Base-by-base conservation (phyloP, 2,329 filamentous ascomycete genomes). In the Sclerotinia subarctica region DNA sequence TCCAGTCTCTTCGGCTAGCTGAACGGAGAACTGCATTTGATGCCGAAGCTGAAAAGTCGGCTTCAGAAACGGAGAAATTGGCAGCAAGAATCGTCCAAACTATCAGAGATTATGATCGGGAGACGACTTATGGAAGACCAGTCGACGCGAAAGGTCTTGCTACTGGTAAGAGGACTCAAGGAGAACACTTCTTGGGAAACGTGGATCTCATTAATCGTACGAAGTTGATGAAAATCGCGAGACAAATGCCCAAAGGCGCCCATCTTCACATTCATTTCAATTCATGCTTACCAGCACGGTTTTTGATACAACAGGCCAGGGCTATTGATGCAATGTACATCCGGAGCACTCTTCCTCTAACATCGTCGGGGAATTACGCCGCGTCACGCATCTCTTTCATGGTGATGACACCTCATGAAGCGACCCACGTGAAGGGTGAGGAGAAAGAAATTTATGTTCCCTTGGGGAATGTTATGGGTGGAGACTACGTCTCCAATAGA, bases 201-300 rank as follows among this genome's bases (percentile, higher is more conserved):
- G 76, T 81, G 56, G 77, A 82, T 65, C 77, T 86, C 52, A 86
- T 90, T 72, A 77, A 83, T 49, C 64, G 81, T 58, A 91, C 89
- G 11, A 77, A 80, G 54, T 74, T 93, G 19, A 86, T 88, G 72
- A 72, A 80, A 38, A 82, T 90, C 35, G 84, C 87, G 7, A 80
- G 79, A 44, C 75, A 77, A 68, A 84, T 91, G 81, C 90, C 90
- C 53, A 93, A 93, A 77, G 90, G 90, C 2, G 84, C 85, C 0
- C 88, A 93, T 75, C 80, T 93, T 32, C 90, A 93, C 77, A 85
- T 92, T 32, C 90, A 93, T 77, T 93, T 91, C 81, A 93, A 93
- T 76, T 85, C 90, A n/a, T 91, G 90, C 69, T 80, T 93, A 5
- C 80, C 82, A 19, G 88, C 90, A 13, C 77, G 81, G 2, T 82